Base-by-base conservation (phyloP, 306 rosid species). In the Acacia crassicarpa region DNA sequence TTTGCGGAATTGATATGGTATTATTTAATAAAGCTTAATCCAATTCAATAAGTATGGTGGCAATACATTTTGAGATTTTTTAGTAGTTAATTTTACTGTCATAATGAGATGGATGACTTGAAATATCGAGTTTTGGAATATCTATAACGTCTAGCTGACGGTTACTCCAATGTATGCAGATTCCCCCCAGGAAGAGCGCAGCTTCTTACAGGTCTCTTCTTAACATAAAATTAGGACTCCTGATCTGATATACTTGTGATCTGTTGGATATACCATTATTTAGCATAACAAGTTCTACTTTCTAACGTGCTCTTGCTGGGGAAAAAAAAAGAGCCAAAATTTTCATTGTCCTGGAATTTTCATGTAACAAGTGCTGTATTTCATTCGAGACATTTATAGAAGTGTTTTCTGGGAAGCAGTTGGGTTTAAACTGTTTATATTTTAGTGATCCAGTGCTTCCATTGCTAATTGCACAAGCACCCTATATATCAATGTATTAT, bases 141-240 rank as follows among this genome's bases (percentile, higher is more conserved):
- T 72, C 40, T 25, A 43, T 71, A 67, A 35, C 61, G 44, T 63
- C 41, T 79, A 79, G 80, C 77, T 80, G 49, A 82, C 27, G 83
- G 35, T 62, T 83, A 58, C 58, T 82, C 15, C 69, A 82, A 66
- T 84, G 85, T 80, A 33, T 88, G 92, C 94, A 95, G 99, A 93
- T 95, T 85, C 99, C 97, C 20, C 99, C 99, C 9, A 91, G 99
- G 88, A 92, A 81, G 91, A 93, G 85, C 84, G 97, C 97, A 77
- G 97, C 99, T 85, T 93, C 99, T 58, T 95, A 92, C 90, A 95
- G 98, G 99, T 95, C 87, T 90, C 80, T 78, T 78, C 71, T 82
- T 51, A 83, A 76, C 63, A 84, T 70, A 69, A 84, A 78, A 62
- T 56, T 78, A 12, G 48, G 72, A 41, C 48, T 74, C 35, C 40